These are phyloP conservation scores for Glycyrrhiza uralensis DNA, from an alignment of 306 rosid genomes.

Conservation along the genomic window DNA sequence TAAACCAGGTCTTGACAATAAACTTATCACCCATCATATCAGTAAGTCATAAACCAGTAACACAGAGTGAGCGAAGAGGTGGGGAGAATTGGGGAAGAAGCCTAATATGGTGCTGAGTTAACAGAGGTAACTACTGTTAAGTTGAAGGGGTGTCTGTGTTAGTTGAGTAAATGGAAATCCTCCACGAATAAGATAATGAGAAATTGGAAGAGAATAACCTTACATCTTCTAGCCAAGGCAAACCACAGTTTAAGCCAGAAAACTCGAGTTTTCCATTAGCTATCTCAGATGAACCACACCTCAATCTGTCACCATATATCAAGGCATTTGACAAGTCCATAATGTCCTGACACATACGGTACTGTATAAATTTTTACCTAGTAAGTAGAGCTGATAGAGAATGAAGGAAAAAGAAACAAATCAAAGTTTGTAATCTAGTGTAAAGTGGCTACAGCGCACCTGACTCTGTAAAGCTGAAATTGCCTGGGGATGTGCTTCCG, in stretches of 20 bases:
- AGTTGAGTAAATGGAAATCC: not conserved
- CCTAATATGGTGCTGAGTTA: no score
- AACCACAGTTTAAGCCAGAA: slow-evolving; percentile 42
- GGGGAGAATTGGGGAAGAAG: no score
- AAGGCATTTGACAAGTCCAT: slow-evolving; percentile 92
- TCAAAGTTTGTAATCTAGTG: not conserved
- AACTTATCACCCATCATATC: no score
- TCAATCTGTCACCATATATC: slow-evolving; percentile 86
- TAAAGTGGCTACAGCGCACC: slow-evolving; percentile 41
- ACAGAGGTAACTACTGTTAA: no score
- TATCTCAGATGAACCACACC: slow-evolving; percentile 82
- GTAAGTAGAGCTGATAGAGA: slow-evolving; percentile 26
- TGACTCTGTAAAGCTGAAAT: slow-evolving; percentile 86
- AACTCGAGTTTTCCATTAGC: slow-evolving; percentile 66
- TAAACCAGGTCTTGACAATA: no score
- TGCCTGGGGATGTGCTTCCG: slow-evolving; percentile 94
- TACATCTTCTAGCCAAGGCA: slow-evolving; percentile 77
- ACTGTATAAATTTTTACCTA: slow-evolving; percentile 48
- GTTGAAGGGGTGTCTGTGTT: no score
- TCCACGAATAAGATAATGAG: slow-evolving; percentile 2
- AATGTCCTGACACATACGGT: slow-evolving; percentile 88
- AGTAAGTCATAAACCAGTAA: no score
- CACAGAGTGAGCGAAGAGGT: no score
- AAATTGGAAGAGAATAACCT: slow-evolving; percentile 22
- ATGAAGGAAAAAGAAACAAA: slow-evolving; percentile 17